Conservation (phyloP, 257 asterid species). For the Leonotis leonurus region DNA sequence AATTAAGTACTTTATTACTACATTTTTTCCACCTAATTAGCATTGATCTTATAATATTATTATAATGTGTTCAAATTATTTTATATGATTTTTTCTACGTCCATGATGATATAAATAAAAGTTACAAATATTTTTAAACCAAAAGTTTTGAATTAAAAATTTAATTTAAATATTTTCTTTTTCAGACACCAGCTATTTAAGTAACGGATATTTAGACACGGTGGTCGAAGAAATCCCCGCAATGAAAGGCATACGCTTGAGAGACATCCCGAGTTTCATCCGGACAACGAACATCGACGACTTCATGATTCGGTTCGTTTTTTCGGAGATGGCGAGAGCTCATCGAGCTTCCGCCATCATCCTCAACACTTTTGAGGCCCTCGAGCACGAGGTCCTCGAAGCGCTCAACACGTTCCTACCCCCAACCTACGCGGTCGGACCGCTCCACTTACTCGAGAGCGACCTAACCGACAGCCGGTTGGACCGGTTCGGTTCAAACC, state of each 20-base stretch:
- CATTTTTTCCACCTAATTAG: no score
- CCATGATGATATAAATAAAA: no score
- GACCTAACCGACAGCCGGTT: conserved; percentile 10
- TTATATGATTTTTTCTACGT: no score
- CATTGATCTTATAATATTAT: no score
- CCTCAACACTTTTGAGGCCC: conserved; percentile 40
- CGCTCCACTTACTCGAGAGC: conserved; percentile 30
- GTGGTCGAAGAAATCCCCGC: conserved; percentile 30
- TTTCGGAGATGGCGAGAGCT: conserved; percentile 16
- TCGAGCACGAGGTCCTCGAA: conserved; percentile 32
- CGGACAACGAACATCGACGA: conserved; percentile 32
- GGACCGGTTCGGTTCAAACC: conserved; percentile 26
- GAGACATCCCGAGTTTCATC: conserved; percentile 43
- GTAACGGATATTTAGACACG: conserved; percentile 45
- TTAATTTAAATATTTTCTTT: no score
- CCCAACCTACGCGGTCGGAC: conserved; percentile 42
- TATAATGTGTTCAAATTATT: no score
- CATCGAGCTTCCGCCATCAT: conserved; percentile 32
- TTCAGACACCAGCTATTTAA: conserved; percentile 31
- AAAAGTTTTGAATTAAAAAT: no score
- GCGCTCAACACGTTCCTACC: conserved; percentile 28
- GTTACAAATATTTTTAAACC: no score
- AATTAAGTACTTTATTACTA: no score
- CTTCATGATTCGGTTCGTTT: conserved; percentile 17
- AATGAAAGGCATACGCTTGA: conserved; percentile 29